Conservation (phyloP, 1,284 basidiomycete genomes). For the Tetrapyrgos nigripes region DNA sequence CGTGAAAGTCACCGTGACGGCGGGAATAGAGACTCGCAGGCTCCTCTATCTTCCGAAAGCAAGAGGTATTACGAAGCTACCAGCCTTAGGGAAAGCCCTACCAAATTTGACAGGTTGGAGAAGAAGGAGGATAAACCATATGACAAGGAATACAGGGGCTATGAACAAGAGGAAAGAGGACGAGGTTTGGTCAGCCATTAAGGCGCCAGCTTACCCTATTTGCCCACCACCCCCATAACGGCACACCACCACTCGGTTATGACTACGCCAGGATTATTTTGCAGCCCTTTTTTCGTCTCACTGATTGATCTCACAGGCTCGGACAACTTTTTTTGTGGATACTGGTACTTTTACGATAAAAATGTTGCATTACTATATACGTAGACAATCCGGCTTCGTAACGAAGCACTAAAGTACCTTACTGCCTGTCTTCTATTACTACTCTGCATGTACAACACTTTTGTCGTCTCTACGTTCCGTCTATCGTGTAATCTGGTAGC, state of each 20-base stretch:
- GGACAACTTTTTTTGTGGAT: neutral
- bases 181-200: constrained; percentile 16
- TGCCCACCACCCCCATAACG: neutral
- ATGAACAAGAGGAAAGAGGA: constrained; percentile 9
- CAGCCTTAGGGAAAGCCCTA: neutral
- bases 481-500: neutral
- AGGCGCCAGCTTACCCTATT: neutral
- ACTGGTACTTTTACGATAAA: neutral
- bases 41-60: constrained; percentile 15
- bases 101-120: constrained; percentile 5
- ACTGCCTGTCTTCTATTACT: neutral
- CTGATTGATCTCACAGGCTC: too few relatives aligned
- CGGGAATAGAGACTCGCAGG: constrained; percentile 5
- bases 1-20: constrained; percentile 10
- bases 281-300: too few relatives aligned
- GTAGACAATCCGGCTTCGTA: neutral
- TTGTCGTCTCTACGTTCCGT: neutral
- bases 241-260: neutral
- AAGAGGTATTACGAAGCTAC: constrained; percentile 14
- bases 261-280: too few relatives aligned
- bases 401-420: neutral
- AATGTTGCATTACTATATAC: neutral
- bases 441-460: neutral
- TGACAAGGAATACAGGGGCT: constrained; percentile 13
- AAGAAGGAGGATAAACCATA: constrained; percentile 5